Base-by-base conservation (phyloP, 768 basidiomycete genomes). In the Tremella fuciformis region DNA sequence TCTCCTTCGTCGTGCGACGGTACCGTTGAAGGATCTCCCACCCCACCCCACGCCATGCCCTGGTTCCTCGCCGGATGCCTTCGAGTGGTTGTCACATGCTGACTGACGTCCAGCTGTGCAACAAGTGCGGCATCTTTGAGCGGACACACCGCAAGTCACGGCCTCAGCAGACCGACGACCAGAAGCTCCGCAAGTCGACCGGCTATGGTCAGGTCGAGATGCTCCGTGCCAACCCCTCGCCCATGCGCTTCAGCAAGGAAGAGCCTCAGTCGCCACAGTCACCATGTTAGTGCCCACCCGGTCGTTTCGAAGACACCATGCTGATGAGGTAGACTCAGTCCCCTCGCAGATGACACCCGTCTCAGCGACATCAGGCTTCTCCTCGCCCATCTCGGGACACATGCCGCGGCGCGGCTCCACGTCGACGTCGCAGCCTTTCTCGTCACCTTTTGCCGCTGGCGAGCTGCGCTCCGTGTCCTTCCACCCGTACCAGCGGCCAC, bases 51-150 rank as follows among this genome's bases (percentile, higher is more conserved):
- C 29, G 4, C 29, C 29, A 11, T 11, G 11, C 29, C 29, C 29
- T 34, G 29, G 29, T 34, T 34, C 29, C 29, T 34, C 29, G 29
- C 11, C 29, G 6, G n/a, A 46, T 46, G n/a, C n/a, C 22, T 46
- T 46, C 42, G 8, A 46, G 42, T 18, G 6, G n/a, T n/a, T 18
- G 6, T 46, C 42, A 46, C n/a, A 46, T 22, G 24, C 29, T 52
- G 51, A 52, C 29, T 52, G 51, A 52, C 38, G 8, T 38, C 18
- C 22, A 24, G 51, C 38, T 52, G 38, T 25, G 24, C n/a, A 18
- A 52, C 29, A 34, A 52, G 22, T 52, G 51, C 51, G 51, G 51
- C 16, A 52, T 52, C n/a, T 52, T 52, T 38, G 51, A 52, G 37
- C 51, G 51, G 15, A 52, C 51, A 34, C 51, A 52, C 22, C 22